These are phyloP conservation scores for Cordyceps militaris DNA, from an alignment of 2,329 filamentous ascomycete species.

Conservation along the genomic window DNA sequence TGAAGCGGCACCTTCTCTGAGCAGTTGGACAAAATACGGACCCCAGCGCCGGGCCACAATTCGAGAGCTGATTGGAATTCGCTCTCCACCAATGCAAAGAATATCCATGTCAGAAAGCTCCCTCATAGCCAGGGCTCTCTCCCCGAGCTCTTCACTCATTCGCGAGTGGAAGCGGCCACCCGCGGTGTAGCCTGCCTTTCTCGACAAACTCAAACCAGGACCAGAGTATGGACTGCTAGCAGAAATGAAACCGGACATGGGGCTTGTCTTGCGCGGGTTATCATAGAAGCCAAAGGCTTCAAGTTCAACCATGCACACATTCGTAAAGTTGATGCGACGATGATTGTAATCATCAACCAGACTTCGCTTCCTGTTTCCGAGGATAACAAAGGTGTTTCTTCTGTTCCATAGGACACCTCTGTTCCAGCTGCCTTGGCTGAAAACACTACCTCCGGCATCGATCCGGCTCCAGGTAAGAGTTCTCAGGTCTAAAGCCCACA, in stretches of 20 bases:
- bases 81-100: slow-evolving; percentile 80
- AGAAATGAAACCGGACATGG: slow-evolving; percentile 78
- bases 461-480: slow-evolving; percentile 92
- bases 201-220: slow-evolving; percentile 47
- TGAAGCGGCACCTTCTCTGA: slow-evolving; percentile 70
- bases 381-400: slow-evolving; percentile 89
- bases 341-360: slow-evolving; percentile 98
- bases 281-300: slow-evolving; percentile 97
- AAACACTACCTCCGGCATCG: slow-evolving; percentile 87
- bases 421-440: slow-evolving; percentile 97
- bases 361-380: slow-evolving; percentile 88
- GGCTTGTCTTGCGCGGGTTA: slow-evolving; percentile 73
- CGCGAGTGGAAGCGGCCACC: slow-evolving; percentile 70
- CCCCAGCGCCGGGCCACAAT: slow-evolving; percentile 87
- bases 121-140: slow-evolving; percentile 68
- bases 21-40: slow-evolving; percentile 86
- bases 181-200: slow-evolving; percentile 58
- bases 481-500: slow-evolving; percentile 88
- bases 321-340: slow-evolving; percentile 92
- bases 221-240: slow-evolving; percentile 64
- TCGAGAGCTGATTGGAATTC: slow-evolving; percentile 88
- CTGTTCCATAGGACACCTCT: slow-evolving; percentile 88
- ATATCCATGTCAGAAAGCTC: slow-evolving; percentile 97
- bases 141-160: slow-evolving; percentile 79
- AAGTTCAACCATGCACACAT: slow-evolving; percentile 93